Conservation (phyloP, 192 early-diverging fungal genomes). For the Backusella mclennaniae region DNA sequence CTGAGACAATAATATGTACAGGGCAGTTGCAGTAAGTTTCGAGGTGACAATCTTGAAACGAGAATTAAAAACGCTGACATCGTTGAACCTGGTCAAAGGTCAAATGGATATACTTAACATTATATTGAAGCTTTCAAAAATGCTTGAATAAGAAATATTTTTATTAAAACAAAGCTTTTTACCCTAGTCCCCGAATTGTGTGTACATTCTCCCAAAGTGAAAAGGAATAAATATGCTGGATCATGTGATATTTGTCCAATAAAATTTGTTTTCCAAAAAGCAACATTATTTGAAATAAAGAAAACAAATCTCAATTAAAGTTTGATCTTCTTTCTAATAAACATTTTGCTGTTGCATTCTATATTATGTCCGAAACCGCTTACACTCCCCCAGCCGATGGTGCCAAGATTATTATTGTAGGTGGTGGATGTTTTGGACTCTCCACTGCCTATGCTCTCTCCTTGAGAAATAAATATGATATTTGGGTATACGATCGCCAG, state of each 20-base stretch:
- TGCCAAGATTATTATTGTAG: constrained; percentile 25
- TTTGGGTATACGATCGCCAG: constrained; percentile 22
- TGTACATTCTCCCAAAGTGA: too few relatives aligned
- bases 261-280: background rate
- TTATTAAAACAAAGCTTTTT: too few relatives aligned
- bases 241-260: background rate
- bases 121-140: too few relatives aligned
- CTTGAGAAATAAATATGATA: constrained; percentile 12
- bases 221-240: too few relatives aligned
- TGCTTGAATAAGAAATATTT: too few relatives aligned
- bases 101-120: too few relatives aligned
- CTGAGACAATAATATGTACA: too few relatives aligned
- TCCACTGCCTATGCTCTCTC: constrained; percentile 28
- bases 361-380: background rate
- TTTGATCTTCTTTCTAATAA: background rate
- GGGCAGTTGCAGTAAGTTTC: too few relatives aligned
- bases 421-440: constrained; percentile 31
- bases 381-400: constrained; percentile 7
- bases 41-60: too few relatives aligned
- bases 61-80: too few relatives aligned
- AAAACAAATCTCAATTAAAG: background rate
- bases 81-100: too few relatives aligned
- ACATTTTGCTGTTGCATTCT: background rate
- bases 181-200: too few relatives aligned
- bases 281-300: background rate